These are phyloP conservation scores for Lentinula sp. DNA, from an alignment of 768 basidiomycete species.

Conservation along the genomic window DNA sequence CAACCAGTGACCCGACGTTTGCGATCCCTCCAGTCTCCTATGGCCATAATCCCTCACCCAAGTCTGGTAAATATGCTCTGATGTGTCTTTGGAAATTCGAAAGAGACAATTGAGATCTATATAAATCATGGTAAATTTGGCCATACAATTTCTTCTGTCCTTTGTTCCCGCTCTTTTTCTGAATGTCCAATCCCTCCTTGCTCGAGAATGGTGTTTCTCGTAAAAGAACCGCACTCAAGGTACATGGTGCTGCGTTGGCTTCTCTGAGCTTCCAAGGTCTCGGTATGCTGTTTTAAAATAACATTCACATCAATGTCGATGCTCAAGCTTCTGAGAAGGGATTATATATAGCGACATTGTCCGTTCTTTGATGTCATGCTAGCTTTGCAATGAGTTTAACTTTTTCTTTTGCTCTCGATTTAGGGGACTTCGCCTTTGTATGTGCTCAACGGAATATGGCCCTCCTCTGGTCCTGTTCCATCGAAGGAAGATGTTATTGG, in stretches of 20 bases:
- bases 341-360: conserved; percentile 43
- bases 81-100: no score
- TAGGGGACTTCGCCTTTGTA: conserved; percentile 56
- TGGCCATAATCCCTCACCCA: conserved; percentile 31
- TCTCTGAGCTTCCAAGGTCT: conserved; percentile 21
- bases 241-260: conserved; percentile 24
- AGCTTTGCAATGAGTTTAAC: conserved; percentile 10
- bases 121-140: neutral
- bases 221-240: conserved; percentile 24
- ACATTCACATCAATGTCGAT: conserved; percentile 3
- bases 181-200: conserved; percentile 14
- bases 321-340: conserved; percentile 20
- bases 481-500: conserved; percentile 58
- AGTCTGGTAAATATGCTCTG: neutral
- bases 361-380: neutral
- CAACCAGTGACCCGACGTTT: neutral
- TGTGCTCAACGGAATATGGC: conserved; percentile 61
- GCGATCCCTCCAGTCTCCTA: conserved; percentile 10
- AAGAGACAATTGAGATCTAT: neutral
- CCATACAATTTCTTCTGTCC: neutral
- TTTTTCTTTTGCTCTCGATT: conserved; percentile 32
- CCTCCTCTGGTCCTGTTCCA: conserved; percentile 38
- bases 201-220: conserved; percentile 21
- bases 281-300: conserved; percentile 2
- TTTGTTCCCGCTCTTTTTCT: neutral